Evolutionary conservation across 2,329 filamentous ascomycete species (phyloP).

Genomic region (Scedosporium minutisporum): DNA sequence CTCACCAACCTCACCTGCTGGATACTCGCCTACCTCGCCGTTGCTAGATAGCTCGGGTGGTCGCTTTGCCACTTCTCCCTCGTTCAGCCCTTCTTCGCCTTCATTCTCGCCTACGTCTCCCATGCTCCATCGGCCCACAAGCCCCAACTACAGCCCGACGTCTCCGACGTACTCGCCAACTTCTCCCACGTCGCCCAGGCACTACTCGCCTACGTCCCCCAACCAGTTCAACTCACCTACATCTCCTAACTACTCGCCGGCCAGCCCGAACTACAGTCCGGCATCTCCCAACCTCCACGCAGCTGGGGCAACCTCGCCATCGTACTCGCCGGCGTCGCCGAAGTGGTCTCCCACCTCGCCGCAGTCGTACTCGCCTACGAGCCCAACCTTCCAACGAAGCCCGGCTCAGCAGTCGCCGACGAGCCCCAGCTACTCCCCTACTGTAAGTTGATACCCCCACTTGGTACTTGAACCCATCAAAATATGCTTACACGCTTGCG

Average conservation of each 20-base stretch:
- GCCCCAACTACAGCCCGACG: constrained; percentile 55
- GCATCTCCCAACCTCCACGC: constrained; percentile 48
- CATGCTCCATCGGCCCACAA: constrained; percentile 45
- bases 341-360: constrained; percentile 69
- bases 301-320: constrained; percentile 40
- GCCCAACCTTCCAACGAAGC: constrained; percentile 48
- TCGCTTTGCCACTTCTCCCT: constrained; percentile 48
- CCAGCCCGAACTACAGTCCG: constrained; percentile 63
- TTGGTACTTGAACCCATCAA: neutral
- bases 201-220: constrained; percentile 64
- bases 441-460: constrained; percentile 24
- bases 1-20: constrained; percentile 67
- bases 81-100: constrained; percentile 54
- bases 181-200: constrained; percentile 45
- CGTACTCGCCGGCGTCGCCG: constrained; percentile 63
- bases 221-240: constrained; percentile 63
- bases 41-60: constrained; percentile 44
- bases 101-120: constrained; percentile 56
- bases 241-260: constrained; percentile 63
- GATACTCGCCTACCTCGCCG: constrained; percentile 70
- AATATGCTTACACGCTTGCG: too few relatives aligned
- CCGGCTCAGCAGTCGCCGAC: constrained; percentile 50
- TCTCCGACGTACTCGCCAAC: constrained; percentile 57
- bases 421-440: constrained; percentile 65
- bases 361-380: constrained; percentile 53